Percentiles rank a stretch among this genome's conserved stretches.
Conservation (phyloP, 2,329 filamentous ascomycete species). For the Colletotrichum orchidophilum region DNA sequence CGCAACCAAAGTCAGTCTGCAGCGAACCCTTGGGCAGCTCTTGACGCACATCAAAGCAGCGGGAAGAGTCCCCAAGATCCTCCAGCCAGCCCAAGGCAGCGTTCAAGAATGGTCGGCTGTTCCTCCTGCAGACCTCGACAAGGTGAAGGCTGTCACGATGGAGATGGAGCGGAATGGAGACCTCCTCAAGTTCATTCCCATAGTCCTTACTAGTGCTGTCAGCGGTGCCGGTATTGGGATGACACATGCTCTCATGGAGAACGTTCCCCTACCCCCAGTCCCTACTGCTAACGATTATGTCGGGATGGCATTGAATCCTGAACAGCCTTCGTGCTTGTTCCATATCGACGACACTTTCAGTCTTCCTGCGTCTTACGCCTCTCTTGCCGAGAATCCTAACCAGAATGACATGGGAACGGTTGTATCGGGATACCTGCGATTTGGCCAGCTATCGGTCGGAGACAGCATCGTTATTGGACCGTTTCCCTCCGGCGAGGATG, state of each 20-base stretch:
- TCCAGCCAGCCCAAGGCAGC: constrained; percentile 65
- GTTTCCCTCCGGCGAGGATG: constrained; percentile 69
- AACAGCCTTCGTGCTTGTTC: constrained; percentile 75
- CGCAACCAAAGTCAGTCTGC: constrained; percentile 77
- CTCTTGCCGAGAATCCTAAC: constrained; percentile 47
- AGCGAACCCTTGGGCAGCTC: constrained; percentile 75
- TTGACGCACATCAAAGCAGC: constrained; percentile 81
- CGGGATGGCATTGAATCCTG: constrained; percentile 64
- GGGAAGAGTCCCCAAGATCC: constrained; percentile 77
- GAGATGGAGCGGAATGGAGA: constrained; percentile 55
- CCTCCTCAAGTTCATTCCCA: constrained; percentile 72
- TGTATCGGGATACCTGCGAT: constrained; percentile 84
- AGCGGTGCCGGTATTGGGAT: constrained; percentile 84
- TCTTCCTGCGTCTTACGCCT: constrained; percentile 70
- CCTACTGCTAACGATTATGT: constrained; percentile 64
- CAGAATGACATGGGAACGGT: constrained; percentile 70
- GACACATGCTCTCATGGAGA: constrained; percentile 82
- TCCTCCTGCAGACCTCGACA: constrained; percentile 62
- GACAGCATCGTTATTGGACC: constrained; percentile 84
- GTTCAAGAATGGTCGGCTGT: constrained; percentile 65
- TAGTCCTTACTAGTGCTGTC: constrained; percentile 87
- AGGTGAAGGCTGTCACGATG: constrained; percentile 65
- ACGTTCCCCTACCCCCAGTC: constrained; percentile 73
- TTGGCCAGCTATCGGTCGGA: constrained; percentile 80
- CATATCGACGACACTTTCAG: constrained; percentile 92